Base-by-base conservation (phyloP, 208 protist species). In the Leishmania turanica region DNA sequence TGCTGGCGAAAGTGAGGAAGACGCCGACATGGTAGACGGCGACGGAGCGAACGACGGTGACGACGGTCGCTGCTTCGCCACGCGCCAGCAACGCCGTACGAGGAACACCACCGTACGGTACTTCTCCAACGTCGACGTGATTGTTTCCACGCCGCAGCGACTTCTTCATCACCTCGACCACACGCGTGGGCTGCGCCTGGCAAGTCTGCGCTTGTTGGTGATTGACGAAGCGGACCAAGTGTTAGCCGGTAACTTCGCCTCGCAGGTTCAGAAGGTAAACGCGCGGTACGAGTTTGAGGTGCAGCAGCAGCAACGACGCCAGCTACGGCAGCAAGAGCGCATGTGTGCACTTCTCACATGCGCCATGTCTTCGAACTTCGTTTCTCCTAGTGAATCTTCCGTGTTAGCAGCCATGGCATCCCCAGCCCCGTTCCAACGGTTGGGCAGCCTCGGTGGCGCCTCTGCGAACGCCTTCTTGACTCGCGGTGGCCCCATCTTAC, bases 191-290 rank as follows among this genome's bases (percentile, higher is more conserved):
- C 81, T 97, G 47, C 86, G 80, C 62, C 90, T 98, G 19, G 82
- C 78, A 1, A 68, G 82, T 54, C 87, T 98, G 51, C 91, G 88
- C 19, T 84, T 98, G 65, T 85, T 97, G 42, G 93, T 98, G 60
- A 93, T 98, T 62, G 95, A 98, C 82, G 95, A 98, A 81, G 95
- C 95, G 9, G 95, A 98, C 73, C 92, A 98, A 73, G 92, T 98
- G 1, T 89, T 98, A 24, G 84, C 85, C 5, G 93, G 95, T 8
- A 93, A 87, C 87, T 96, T 96, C 81, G 84, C 93, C 4, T 90
- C 89, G 60, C 90, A 91, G 77, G 92, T 96, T 31, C 85, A 87
- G 54, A 96, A 96, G 77, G 92, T 98, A 21, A 89, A 96, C 71
- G 91, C 89, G 62, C 88, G 93, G 7, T 94, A 92, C 76, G 92